Base-by-base conservation (phyloP, 768 basidiomycete species). In the Cystobasidium ongulense region DNA sequence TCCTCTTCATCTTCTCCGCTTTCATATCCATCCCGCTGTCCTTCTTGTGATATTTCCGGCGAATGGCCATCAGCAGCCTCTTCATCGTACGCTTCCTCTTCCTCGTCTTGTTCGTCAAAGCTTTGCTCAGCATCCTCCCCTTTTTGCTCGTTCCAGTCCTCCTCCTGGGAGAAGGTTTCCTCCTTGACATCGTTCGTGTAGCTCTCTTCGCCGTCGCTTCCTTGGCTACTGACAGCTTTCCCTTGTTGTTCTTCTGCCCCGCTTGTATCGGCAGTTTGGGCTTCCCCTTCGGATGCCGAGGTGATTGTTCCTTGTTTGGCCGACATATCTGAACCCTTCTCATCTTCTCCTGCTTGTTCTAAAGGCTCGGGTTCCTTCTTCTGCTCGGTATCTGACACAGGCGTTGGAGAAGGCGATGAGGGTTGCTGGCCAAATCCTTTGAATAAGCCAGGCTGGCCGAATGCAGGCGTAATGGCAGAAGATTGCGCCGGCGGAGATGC, bases 381-480 rank as follows among this genome's bases (percentile, higher is more conserved):
- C n/a, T n/a, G n/a, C n/a, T n/a, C n/a, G n/a, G n/a, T n/a, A n/a
- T n/a, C n/a, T n/a, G n/a, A n/a, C n/a, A n/a, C n/a, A n/a, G n/a
- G n/a, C n/a, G n/a, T n/a, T n/a, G 43, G n/a, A 13, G 13, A n/a
- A 46, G 43, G 43, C 13, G 13, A 13, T 46, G 43, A 59, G 21
- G 23, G 36, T 25, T 67, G 39, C 29, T 41, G 8, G 41, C 43
- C 38, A 21, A 67, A 67, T 21, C 15, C 15, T 21, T 41, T 67
- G 53, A 71, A 71, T 27, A 71, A 38, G 33, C 68, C 68, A 33
- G 68, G 68, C 36, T 71, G 33, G 17, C 57, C 57, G 21, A 59
- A 59, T 59, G 57, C 27, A 4, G 57, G 27, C 15, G 29, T 61
- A 31, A n/a, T 23, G 31, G 23, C 3, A 8, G 68, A n/a, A 29